Conservation (phyloP, 345 rosid species). For the Acer yangbiense region DNA sequence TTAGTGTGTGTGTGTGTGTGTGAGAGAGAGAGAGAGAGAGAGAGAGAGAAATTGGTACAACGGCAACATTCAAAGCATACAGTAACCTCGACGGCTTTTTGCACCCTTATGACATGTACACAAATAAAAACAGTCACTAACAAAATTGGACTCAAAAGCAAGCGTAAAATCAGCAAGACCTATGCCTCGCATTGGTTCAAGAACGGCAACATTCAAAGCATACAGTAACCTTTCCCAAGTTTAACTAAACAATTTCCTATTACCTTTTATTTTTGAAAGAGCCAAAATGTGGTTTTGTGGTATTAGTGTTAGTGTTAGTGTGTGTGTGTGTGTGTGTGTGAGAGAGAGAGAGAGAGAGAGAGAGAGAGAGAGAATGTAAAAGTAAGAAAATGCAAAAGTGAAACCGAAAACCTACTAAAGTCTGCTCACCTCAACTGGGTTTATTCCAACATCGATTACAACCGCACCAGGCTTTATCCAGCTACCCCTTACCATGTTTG, state of each 20-base stretch:
- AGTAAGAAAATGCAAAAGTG: background rate
- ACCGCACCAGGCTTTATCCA: slow-evolving; percentile 96
- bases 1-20: too few species aligned
- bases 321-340: too few species aligned
- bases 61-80: too few species aligned
- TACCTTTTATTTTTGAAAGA: too few species aligned
- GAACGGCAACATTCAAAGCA: background rate
- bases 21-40: background rate
- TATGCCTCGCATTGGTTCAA: background rate
- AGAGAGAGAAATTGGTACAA: background rate
- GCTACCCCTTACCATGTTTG: slow-evolving; percentile 79
- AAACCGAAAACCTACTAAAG: background rate
- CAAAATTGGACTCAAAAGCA: background rate
- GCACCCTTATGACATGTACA: slow-evolving; percentile 31
- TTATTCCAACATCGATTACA: slow-evolving; percentile 87
- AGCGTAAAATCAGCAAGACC: background rate
- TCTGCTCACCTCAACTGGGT: slow-evolving; percentile 66
- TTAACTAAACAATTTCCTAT: background rate
- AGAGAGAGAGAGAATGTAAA: background rate
- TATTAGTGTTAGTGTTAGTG: too few species aligned
- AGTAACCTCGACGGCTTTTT: too few species aligned
- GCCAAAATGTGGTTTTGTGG: too few species aligned
- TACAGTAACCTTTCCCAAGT: background rate
- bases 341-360: background rate
- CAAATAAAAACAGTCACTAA: slow-evolving; percentile 10